Base-by-base conservation (phyloP, 129 eudicot genomes). In the Lactuca sativa region DNA sequence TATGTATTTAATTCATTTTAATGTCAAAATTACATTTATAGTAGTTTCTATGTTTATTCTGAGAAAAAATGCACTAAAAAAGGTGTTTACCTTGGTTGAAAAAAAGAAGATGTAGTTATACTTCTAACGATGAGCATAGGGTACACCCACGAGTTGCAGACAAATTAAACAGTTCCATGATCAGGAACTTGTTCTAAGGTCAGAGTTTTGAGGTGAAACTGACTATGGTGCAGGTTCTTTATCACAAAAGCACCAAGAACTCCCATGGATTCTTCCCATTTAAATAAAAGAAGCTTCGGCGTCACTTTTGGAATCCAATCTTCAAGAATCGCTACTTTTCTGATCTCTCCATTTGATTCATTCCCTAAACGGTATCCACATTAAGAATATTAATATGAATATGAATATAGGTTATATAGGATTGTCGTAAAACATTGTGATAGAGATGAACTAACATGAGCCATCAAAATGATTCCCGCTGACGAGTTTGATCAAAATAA, bases 141-240 rank as follows among this genome's bases (percentile, higher is more conserved):
- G 75, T 92, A 92, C 34, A 92, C 89, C 96, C 97, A 92, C 9
- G 96, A 92, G 66, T 84, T 84, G 81, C 97, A 92, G 11, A 78
- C 74, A 59, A 88, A 92, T 56, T 64, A 83, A 69, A 92, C 65
- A 15, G 65, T 59, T 4, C 86, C 96, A 16, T 84, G 95, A 16
- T 81, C 88, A 12, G 91, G 96, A 68, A 86, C 82, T 63, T 86
- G 75, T 33, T 91, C 85, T 32, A 92, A 65, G 9, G 79, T 78
- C 15, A 88, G 66, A 4, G 81, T 78, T 52, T 82, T 92, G 40
- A 92, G 97, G 77, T 82, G 88, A 55, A 92, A 80, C 73, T 91
- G 81, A 33, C 84, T 77, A 21, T 71, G 88, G 59, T 90, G 95
- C n/a, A 81, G 69, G 66, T 90, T 90, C 64, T 70, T 82, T 55